Base-by-base conservation (phyloP, 371 early-diverging fungal species). In the Saksenaea vasiformis region DNA sequence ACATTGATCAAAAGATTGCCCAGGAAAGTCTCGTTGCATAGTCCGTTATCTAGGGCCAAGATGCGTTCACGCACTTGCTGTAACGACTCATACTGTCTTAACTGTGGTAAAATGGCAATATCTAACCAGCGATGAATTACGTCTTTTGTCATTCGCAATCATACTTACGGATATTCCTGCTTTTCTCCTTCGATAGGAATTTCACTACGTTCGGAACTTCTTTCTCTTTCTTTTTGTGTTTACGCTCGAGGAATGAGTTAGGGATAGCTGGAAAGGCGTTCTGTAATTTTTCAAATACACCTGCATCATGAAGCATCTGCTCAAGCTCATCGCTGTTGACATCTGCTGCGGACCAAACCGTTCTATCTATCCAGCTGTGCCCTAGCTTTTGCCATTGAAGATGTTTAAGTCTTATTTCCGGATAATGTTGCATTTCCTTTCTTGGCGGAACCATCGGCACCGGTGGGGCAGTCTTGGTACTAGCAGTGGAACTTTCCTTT, bases 11-110 rank as follows among this genome's bases (percentile, higher is more conserved):
- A 56, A 56, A 88, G 63, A 41, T 81, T 79, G 43, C 77, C 68
- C 54, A 87, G 57, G 57, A 86, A 72, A 1, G 68, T 77, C 36
- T 87, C 87, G 2, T 76, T 70, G 38, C 84, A 76, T 0, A 76
- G 58, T 2, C 69, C 67, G 36, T 74, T 76, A 51, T 85, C 73
- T 34, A 85, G 34, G 11, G 57, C 55, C 56, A 81, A 55, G 14
- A 81, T 77, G 34, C 65, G 60, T 35, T 62, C 17, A n/a, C 73
- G 66, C 3, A 74, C 75, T 44, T 90, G 82, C 27, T 47, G 61
- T 53, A 68, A 74, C 3, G 63, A 63, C 2, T 47, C 58, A 28
- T 66, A 70, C 26, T 59, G 65, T 36, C 76, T 78, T 26, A 74
- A 51, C 35, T 67, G 69, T 13, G 81, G 77, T 2, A 81, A 51